These are phyloP conservation scores for Rubia tinctorum DNA, from an alignment of 305 asterid genomes.

Conservation along the genomic window DNA sequence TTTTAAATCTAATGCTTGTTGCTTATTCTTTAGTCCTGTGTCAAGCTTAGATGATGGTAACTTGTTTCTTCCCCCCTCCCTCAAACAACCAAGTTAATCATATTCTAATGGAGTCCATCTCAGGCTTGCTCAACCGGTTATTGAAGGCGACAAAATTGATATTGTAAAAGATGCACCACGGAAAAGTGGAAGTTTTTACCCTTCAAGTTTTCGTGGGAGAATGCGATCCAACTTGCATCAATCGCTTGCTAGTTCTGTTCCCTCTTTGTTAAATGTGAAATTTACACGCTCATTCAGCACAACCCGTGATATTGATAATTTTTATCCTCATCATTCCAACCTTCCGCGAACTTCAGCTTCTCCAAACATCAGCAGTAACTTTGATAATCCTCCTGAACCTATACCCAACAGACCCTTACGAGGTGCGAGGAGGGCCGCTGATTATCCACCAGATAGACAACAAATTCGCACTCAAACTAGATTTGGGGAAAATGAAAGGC, in stretches of 20 bases:
- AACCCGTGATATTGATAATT: not conserved
- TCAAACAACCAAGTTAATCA: not conserved
- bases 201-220: not conserved
- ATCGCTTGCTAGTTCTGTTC: not conserved
- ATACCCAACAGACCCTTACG: conserved; percentile 19
- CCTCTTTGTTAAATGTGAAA: not conserved
- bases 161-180: not conserved
- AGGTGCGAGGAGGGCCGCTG: conserved; percentile 19
- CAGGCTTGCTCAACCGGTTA: conserved; percentile 2
- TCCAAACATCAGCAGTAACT: not conserved
- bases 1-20: not conserved
- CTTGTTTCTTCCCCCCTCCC: not conserved
- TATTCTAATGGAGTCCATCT: not conserved
- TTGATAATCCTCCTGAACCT: conserved; percentile 17
- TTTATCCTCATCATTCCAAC: not conserved
- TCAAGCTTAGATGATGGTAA: not conserved
- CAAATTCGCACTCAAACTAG: conserved; percentile 1
- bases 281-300: conserved; percentile 17
- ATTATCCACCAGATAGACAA: not conserved
- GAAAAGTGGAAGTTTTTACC: not conserved
- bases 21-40: not conserved
- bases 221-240: not conserved
- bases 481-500: conserved; percentile 10
- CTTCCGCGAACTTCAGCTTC: not conserved
- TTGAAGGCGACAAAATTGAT: not conserved